phyloP scores from a whole-genome alignment of 108 stramenopile genomes.

The Cyclotella choctawhatcheeana region DNA sequence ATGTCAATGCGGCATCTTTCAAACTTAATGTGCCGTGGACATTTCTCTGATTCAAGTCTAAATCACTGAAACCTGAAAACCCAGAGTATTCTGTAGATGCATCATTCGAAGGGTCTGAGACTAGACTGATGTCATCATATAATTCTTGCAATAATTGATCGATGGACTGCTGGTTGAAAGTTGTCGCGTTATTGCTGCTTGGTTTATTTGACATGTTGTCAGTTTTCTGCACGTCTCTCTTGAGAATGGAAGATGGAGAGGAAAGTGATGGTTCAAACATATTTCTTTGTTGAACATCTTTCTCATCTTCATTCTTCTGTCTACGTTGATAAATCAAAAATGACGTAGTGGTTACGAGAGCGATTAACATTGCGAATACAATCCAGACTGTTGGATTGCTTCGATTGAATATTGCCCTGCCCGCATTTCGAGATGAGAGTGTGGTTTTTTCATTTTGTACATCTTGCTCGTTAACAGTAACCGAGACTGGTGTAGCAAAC shows the following conservation, averaged over 20 bases:
- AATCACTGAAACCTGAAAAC: neutral
- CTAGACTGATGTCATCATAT: neutral
- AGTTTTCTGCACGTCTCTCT: neutral
- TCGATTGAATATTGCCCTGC: neutral
- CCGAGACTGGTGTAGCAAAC: no score
- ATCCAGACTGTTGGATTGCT: neutral
- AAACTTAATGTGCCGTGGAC: neutral
- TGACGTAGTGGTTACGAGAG: neutral
- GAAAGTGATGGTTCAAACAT: neutral
- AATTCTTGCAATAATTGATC: slow-evolving; percentile 15
- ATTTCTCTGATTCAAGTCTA: neutral
- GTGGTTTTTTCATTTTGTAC: neutral
- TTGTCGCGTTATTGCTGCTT: neutral
- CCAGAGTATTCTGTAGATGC: neutral
- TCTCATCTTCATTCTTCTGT: neutral
- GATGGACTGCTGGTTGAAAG: neutral
- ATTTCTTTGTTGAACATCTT: neutral
- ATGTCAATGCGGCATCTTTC: neutral
- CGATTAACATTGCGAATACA: neutral
- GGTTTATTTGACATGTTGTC: neutral
- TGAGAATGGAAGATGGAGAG: neutral
- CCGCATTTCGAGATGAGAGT: neutral
- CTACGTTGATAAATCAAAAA: neutral
- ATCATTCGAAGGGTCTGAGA: neutral
- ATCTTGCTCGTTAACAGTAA: no score